Base-by-base conservation (phyloP, 202 grass and related monocot genomes). In the Zoysia matrella region DNA sequence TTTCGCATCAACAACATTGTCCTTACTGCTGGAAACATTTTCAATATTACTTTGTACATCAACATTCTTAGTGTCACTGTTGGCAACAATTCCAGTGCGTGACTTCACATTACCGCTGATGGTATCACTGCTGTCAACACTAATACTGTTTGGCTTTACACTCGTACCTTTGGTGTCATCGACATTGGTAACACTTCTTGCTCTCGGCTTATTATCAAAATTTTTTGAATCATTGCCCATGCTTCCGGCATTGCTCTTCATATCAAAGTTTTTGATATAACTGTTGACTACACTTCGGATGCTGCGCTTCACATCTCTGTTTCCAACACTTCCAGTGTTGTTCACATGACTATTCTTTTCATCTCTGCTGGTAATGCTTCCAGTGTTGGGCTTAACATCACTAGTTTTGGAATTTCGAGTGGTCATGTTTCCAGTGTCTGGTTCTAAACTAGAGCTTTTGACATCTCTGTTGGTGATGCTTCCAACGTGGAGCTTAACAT, bases 181-280 rank as follows among this genome's bases (percentile, higher is more conserved):
- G 71, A 60, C 58, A 84, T 18, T 84, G 4, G 13, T 48, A 76
- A 79, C 47, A 67, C 62, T 79, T 74, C 64, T 82, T 68, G 62
- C 78, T 48, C 11, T 79, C 3, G 83, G 54, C 40, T 86, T 90
- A 44, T 16, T 81, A 86, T 90, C 79, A 16, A 66, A 63, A 69
- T 75, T 87, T 52, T 78, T 88, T 47, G 67, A 46, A 76, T 85
- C 91, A 60, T 80, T 85, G 14, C 47, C 74, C 40, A 55, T 45
- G 62, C 47, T 74, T 83, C 30, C 79, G 70, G 54, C 7, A 30
- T 83, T 90, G 69, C 62, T 22, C n/a, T 90, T 86, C 22, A 50
- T 69, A 86, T 90, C 88, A 69, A 90, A 82, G 41, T 90, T 86
- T 80, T 69, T 90, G 60, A 82, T 83, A 75, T 90, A 90, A 78